Base-by-base conservation (phyloP, 129 eudicot genomes). In the Deinandra increscens region DNA sequence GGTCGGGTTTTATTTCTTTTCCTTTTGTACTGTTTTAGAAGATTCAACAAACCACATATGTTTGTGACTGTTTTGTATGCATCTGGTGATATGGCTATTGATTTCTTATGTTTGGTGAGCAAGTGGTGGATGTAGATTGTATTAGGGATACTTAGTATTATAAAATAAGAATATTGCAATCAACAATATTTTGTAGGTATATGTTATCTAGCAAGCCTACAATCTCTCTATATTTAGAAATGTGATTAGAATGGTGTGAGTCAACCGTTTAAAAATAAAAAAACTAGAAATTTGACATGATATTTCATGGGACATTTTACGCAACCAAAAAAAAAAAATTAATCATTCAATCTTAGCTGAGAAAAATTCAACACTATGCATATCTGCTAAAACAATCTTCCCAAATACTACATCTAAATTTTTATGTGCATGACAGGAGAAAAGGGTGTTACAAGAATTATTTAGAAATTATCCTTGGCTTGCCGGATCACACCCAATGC, bases 401-500 rank as follows among this genome's bases (percentile, higher is more conserved):
- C 64, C 39, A 29, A 11, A 55, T 58, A 33, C 64, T 58, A 69
- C 45, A 60, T 46, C 78, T 72, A 73, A 66, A 45, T 64, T 58
- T 33, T 41, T 79, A 79, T 79, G 75, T 69, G 76, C 76, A 68
- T 11, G 51, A 75, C 67, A 60, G 43, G 60, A 60, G 36, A 44
- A 68, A 65, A 68, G 45, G 74, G 75, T 9, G 58, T 12, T 37
- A 53, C 8, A 5, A 5, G 44, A 71, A 67, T 41, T 45, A 53
- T 50, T 78, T 86, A 92, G 54, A 92, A 88, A 64, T 83, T 77
- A 78, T 92, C 98, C 69, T 92, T 92, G 38, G 96, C 98, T 79
- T 74, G 82, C 36, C 98, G 86, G 75, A 88, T 92, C 71, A 71
- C 79, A 12, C 88, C 91, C 81, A 92, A 79, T 36, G 91, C 88